These are phyloP conservation scores for Backusella parvicylindrica DNA, from an alignment of 192 early-diverging fungal genomes.

Conservation along the genomic window DNA sequence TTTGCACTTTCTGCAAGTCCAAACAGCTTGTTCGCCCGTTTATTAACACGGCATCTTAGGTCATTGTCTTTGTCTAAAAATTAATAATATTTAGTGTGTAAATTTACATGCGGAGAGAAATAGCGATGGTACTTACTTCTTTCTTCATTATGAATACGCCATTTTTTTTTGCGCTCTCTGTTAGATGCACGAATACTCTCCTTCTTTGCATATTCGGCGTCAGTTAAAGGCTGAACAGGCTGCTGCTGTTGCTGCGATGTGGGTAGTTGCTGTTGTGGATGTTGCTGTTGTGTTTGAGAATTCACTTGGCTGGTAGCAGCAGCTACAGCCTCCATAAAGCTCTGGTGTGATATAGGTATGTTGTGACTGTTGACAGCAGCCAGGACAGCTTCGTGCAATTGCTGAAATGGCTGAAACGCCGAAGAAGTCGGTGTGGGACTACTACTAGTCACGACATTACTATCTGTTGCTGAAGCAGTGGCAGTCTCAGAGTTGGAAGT, in stretches of 20 bases:
- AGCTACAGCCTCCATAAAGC: constrained; percentile 17
- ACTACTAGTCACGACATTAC: constrained; percentile 21
- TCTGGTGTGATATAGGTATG: constrained; percentile 7
- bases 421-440: constrained; percentile 12
- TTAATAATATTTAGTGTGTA: not conserved
- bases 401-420: constrained; percentile 19
- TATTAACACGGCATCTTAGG: constrained; percentile 69
- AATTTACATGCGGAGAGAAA: not conserved
- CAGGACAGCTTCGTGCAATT: constrained; percentile 31
- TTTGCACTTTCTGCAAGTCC: constrained; percentile 40
- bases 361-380: constrained; percentile 27
- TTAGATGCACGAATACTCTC: constrained; percentile 39
- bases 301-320: constrained; percentile 1
- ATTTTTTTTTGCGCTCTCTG: constrained; percentile 53
- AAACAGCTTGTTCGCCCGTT: constrained; percentile 63
- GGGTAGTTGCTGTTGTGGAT: not conserved
- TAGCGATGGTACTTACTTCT: constrained; percentile 39
- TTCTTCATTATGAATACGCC: constrained; percentile 53
- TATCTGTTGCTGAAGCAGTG: not conserved
- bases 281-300: constrained; percentile 1
- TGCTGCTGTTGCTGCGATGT: not conserved
- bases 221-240: not conserved
- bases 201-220: constrained; percentile 19
- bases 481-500: constrained; percentile 15
- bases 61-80: constrained; percentile 70